phyloP scores from a whole-genome alignment of 768 basidiomycete species.

The Phaffia australis region DNA sequence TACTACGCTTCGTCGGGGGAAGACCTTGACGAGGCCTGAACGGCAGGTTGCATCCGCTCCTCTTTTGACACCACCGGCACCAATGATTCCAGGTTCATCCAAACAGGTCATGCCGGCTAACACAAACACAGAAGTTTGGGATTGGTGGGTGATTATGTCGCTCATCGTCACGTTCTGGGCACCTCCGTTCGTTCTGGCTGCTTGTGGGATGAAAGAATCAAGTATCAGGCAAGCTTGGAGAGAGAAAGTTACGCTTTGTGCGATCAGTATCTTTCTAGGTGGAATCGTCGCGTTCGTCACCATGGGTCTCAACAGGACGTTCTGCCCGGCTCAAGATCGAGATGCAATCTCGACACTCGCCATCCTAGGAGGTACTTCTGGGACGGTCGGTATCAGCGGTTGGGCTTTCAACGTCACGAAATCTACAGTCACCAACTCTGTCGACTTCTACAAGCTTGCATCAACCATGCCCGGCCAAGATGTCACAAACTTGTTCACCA shows the following conservation, averaged over 20 bases:
- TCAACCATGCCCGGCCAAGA: slow-evolving; percentile 62
- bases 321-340: slow-evolving; percentile 54
- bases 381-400: slow-evolving; percentile 67
- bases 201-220: slow-evolving; percentile 66
- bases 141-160: slow-evolving; percentile 71
- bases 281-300: slow-evolving; percentile 77
- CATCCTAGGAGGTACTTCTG: slow-evolving; percentile 36
- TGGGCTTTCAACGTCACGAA: slow-evolving; percentile 60
- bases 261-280: slow-evolving; percentile 70
- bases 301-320: slow-evolving; percentile 81
- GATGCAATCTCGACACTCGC: slow-evolving; percentile 43
- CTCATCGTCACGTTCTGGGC: slow-evolving; percentile 82
- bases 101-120: slow-evolving; percentile 16
- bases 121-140: slow-evolving; percentile 28
- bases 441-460: slow-evolving; percentile 53
- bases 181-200: slow-evolving; percentile 60
- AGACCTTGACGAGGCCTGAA: slow-evolving; percentile 94
- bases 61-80: slow-evolving; percentile 70
- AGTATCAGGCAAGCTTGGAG: slow-evolving; percentile 82
- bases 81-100: slow-evolving; percentile 37
- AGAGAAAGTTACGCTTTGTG: slow-evolving; percentile 89
- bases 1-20: slow-evolving; percentile 48
- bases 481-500: slow-evolving; percentile 74
- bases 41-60: slow-evolving; percentile 86
- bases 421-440: slow-evolving; percentile 45